Conservation (phyloP, 345 rosid species). For the Acer yangbiense region DNA sequence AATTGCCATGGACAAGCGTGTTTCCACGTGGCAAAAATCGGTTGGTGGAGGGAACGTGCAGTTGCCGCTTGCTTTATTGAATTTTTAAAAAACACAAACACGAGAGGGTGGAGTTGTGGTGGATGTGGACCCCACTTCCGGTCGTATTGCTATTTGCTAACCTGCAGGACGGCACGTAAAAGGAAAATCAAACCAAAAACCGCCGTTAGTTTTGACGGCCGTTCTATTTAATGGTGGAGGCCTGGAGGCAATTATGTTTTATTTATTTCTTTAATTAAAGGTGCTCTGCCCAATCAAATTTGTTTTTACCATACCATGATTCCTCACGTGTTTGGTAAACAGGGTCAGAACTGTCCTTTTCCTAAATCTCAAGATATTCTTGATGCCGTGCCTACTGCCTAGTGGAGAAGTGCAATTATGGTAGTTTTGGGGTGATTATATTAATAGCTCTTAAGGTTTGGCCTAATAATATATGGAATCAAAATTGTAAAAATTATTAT, state of each 20-base stretch:
- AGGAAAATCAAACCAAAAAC: no score
- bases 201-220: not conserved
- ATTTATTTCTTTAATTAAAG: not conserved
- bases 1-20: not conserved
- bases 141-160: slow-evolving; percentile 11
- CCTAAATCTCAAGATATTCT: no score
- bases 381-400: no score
- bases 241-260: not conserved
- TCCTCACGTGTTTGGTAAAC: not conserved
- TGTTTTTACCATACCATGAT: not conserved
- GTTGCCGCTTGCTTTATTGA: slow-evolving; percentile 16
- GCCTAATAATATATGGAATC: no score
- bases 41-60: slow-evolving; percentile 28
- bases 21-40: slow-evolving; percentile 15
- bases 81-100: not conserved
- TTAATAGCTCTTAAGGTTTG: no score
- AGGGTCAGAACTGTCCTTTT: not conserved
- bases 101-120: not conserved
- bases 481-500: no score
- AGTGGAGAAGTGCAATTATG: no score
- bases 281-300: not conserved
- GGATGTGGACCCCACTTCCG: slow-evolving; percentile 16
- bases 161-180: slow-evolving; percentile 22
- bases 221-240: not conserved
- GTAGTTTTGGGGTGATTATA: no score